A percentile compares a stretch with the other conserved stretches of the same genome.
Evolutionary conservation across 768 basidiomycete genomes (phyloP).

Genomic region (Mycena kentingensis): DNA sequence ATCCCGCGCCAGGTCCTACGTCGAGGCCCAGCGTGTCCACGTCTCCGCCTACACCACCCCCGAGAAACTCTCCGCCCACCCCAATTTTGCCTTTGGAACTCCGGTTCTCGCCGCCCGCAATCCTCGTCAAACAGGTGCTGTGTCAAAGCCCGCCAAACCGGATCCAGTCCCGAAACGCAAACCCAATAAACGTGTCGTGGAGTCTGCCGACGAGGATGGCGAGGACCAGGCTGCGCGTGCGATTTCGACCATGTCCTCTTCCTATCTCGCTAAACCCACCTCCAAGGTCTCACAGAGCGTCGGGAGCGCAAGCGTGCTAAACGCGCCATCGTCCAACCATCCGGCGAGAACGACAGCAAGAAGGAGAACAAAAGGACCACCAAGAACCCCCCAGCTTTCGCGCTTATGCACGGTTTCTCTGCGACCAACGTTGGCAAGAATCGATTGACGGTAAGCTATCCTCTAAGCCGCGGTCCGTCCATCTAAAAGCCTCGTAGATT

Average conservation of each 20-base stretch:
- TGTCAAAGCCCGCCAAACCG: constrained; percentile 2
- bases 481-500: constrained; percentile 34
- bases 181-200: constrained; percentile 15
- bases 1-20: constrained; percentile 48
- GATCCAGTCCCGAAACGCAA: not conserved
- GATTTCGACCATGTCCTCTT: constrained; percentile 18
- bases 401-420: constrained; percentile 68
- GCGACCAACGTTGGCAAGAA: constrained; percentile 63
- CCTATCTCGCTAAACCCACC: not conserved
- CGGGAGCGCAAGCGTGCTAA: constrained; percentile 64
- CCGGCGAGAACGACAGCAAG: constrained; percentile 10
- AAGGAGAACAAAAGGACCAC: constrained; percentile 15
- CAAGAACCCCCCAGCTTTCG: constrained; percentile 47
- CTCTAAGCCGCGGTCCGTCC: not conserved
- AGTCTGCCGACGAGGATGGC: constrained; percentile 30
- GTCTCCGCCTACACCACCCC: constrained; percentile 7
- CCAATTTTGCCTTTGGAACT: constrained; percentile 12
- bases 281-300: constrained; percentile 62
- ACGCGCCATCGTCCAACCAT: constrained; percentile 51
- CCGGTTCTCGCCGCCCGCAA: constrained; percentile 9
- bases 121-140: not conserved
- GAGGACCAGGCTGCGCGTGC: constrained; percentile 39
- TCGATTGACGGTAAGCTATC: constrained; percentile 56
- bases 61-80: constrained; percentile 6
- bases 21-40: constrained; percentile 51